Evolutionary conservation across 805 yeast species (phyloP).

Genomic region (Crinitomyces ghanaensis): DNA sequence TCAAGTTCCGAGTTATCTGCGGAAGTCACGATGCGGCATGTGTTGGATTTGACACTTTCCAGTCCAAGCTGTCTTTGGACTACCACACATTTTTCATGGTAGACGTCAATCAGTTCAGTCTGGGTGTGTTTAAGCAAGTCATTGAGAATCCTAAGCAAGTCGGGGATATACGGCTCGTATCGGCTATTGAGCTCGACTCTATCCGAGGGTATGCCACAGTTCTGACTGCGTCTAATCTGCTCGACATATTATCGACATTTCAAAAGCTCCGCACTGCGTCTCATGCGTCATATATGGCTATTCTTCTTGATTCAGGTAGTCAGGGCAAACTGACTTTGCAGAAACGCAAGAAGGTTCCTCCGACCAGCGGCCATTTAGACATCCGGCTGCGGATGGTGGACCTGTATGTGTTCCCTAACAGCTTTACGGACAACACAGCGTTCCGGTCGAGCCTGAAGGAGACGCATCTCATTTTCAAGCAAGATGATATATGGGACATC

Average conservation of each 20-base stretch:
- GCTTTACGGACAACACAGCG: constrained; percentile 68
- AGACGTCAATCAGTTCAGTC: constrained; percentile 34
- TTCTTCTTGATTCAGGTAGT: constrained; percentile 46
- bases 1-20: constrained; percentile 59
- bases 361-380: constrained; percentile 29
- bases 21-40: no score
- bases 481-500: constrained; percentile 20
- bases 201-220: constrained; percentile 65
- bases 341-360: constrained; percentile 11
- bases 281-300: constrained; percentile 61
- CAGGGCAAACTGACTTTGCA: constrained; percentile 24
- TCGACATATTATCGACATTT: constrained; percentile 65
- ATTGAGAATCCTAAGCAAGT: constrained; percentile 28
- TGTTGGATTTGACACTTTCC: constrained; percentile 43
- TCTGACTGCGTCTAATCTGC: constrained; percentile 69
- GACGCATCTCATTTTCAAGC: constrained; percentile 20
- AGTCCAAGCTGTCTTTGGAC: constrained; percentile 62
- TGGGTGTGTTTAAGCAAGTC: constrained; percentile 60
- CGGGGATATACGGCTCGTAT: constrained; percentile 16
- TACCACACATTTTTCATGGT: constrained; percentile 73
- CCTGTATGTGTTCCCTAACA: constrained; percentile 67
- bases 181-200: constrained; percentile 46
- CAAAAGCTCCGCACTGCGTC: constrained; percentile 64
- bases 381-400: constrained; percentile 46
- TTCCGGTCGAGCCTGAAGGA: constrained; percentile 33